These are phyloP conservation scores for Boletellus sp. DNA, from an alignment of 768 basidiomycete species.

Conservation along the genomic window DNA sequence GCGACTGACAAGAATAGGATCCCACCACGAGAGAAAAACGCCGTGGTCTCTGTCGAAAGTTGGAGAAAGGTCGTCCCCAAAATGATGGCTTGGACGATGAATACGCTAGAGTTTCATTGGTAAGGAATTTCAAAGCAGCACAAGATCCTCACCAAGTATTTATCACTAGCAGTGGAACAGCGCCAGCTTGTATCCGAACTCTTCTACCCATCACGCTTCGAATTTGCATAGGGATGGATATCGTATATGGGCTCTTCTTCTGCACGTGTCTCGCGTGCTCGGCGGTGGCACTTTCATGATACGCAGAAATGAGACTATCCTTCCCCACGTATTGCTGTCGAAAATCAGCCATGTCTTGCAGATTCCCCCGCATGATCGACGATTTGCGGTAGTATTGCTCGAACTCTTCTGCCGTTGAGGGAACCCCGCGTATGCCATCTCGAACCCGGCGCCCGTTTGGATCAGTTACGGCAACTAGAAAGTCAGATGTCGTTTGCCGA, in stretches of 20 bases:
- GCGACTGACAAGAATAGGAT: conserved; percentile 71
- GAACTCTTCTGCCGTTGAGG: conserved; percentile 54
- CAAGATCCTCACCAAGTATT: conserved; percentile 15
- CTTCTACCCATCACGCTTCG: conserved; percentile 45
- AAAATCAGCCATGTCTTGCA: conserved; percentile 47
- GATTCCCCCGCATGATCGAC: conserved; percentile 38
- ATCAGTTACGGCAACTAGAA: conserved; percentile 59
- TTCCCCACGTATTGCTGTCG: conserved; percentile 44
- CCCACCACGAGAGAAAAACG: conserved; percentile 64
- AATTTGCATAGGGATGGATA: conserved; percentile 47
- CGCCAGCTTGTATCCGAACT: conserved; percentile 43
- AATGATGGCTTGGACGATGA: conserved; percentile 30
- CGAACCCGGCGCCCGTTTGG: conserved; percentile 55
- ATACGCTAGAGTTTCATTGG: conserved; percentile 34
- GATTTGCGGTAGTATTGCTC: conserved; percentile 46
- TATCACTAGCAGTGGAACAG: conserved; percentile 34
- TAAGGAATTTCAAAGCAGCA: background rate
- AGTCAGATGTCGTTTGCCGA: conserved; percentile 62
- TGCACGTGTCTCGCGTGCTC: conserved; percentile 50
- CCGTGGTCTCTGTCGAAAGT: conserved; percentile 36
- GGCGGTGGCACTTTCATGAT: conserved; percentile 44
- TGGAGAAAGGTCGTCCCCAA: conserved; percentile 45
- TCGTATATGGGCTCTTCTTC: conserved; percentile 45
- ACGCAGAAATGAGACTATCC: conserved; percentile 39
- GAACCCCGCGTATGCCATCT: conserved; percentile 24